phyloP scores from a whole-genome alignment of 768 basidiomycete species.

The Rhodotorula graminis region DNA sequence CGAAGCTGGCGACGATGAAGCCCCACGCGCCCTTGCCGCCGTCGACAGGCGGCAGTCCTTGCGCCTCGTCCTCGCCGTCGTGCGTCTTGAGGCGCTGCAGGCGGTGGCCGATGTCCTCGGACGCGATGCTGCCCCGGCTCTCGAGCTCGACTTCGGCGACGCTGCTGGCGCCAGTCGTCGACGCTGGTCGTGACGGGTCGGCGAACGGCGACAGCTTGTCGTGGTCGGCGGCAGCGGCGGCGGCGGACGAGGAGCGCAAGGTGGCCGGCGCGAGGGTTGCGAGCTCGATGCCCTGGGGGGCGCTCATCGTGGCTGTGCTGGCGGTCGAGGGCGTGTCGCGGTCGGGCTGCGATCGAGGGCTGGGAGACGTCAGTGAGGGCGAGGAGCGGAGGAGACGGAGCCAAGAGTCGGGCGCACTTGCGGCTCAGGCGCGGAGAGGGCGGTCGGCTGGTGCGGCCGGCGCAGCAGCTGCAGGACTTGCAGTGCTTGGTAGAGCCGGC shows the following conservation, averaged over 20 bases:
- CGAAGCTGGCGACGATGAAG: slow-evolving; percentile 7
- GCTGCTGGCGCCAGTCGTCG: too few relatives aligned
- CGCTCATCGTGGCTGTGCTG: neutral
- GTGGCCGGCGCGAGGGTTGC: neutral
- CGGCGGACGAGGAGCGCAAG: neutral
- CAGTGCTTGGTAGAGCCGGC: too few relatives aligned
- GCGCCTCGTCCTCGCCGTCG: neutral
- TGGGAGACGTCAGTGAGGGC: neutral
- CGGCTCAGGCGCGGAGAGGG: too few relatives aligned
- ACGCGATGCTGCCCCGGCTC: neutral
- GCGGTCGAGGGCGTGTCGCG: too few relatives aligned
- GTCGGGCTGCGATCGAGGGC: too few relatives aligned
- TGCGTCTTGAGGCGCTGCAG: neutral
- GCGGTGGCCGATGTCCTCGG: too few relatives aligned
- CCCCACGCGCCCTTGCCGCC: slow-evolving; percentile 8
- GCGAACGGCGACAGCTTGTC: neutral
- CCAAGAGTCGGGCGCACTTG: too few relatives aligned
- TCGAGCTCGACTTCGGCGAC: neutral
- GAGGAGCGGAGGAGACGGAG: too few relatives aligned
- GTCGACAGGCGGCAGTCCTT: slow-evolving; percentile 6
- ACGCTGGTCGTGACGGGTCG: too few relatives aligned
- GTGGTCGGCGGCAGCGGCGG: neutral
- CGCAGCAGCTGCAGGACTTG: too few relatives aligned
- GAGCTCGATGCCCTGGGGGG: neutral
- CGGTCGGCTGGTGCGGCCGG: too few relatives aligned